phyloP scores from a whole-genome alignment of 768 basidiomycete species.

The Macrolepiota fuliginosa region DNA sequence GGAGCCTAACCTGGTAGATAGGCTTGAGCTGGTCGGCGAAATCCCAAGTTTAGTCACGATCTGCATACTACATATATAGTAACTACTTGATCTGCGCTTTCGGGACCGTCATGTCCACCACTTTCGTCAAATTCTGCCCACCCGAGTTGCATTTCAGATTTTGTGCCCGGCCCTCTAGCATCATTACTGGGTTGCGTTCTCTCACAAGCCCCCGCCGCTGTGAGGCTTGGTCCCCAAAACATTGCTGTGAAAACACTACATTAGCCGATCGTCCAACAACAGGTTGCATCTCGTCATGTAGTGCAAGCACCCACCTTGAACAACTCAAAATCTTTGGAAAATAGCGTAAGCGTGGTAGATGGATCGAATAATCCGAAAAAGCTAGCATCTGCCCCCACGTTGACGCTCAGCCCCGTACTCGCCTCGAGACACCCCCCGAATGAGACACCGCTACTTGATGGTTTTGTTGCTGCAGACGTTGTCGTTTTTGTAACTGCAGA shows the following conservation, averaged over 20 bases:
- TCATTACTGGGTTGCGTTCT: background rate
- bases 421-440: conserved; percentile 35
- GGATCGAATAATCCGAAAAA: conserved; percentile 41
- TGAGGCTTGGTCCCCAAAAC: conserved; percentile 11
- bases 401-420: conserved; percentile 31
- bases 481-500: background rate
- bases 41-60: background rate
- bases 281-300: background rate
- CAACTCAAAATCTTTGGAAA: conserved; percentile 33
- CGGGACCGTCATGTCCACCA: background rate
- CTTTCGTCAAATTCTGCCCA: background rate
- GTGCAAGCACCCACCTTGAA: conserved; percentile 29
- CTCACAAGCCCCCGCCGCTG: background rate
- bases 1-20: too few relatives aligned
- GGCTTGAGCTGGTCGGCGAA: too few relatives aligned
- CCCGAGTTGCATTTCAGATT: background rate
- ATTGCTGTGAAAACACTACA: conserved; percentile 13
- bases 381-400: conserved; percentile 35
- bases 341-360: conserved; percentile 29
- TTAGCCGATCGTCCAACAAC: background rate
- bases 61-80: background rate
- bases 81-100: background rate
- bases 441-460: background rate
- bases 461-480: background rate
- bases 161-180: background rate